phyloP scores from a whole-genome alignment of 768 basidiomycete species.

The Lactarius deliciosus region DNA sequence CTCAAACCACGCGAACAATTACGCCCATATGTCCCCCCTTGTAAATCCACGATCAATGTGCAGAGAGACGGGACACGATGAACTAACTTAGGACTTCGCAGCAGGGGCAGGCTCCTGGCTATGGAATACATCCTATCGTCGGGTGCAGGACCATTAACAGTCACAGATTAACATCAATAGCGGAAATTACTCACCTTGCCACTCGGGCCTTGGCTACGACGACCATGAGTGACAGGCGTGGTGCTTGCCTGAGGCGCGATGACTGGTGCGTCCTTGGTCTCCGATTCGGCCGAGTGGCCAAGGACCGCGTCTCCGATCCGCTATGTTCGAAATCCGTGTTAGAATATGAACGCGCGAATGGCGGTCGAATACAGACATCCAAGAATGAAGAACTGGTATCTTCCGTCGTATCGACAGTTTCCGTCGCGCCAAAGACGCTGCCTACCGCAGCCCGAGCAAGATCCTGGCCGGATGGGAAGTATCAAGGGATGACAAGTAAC shows the following conservation, averaged over 20 bases:
- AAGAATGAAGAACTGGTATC: not conserved
- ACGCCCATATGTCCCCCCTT: not conserved
- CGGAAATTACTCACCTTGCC: slow-evolving; percentile 7
- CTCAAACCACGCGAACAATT: not conserved
- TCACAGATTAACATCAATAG: not conserved
- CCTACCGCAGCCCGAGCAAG: not conserved
- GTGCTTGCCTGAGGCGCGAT: slow-evolving; percentile 10
- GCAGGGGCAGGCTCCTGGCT: not conserved
- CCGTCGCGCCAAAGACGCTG: not conserved
- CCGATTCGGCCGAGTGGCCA: slow-evolving; percentile 12
- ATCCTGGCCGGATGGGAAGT: not conserved
- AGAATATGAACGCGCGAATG: not conserved
- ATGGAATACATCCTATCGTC: slow-evolving; percentile 16
- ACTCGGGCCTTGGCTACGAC: slow-evolving; percentile 10
- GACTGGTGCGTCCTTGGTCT: not conserved
- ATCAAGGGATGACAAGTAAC: no score
- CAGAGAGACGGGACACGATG: not conserved
- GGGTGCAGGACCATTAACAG: not conserved
- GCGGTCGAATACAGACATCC: slow-evolving; percentile 3
- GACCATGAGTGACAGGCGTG: not conserved
- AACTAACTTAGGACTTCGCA: not conserved
- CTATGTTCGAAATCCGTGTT: not conserved
- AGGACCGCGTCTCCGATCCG: slow-evolving; percentile 5
- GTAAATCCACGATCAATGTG: not conserved
- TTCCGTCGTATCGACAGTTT: not conserved